Base-by-base conservation (phyloP, 2,329 filamentous ascomycete species). In the Fusarium aywerte region DNA sequence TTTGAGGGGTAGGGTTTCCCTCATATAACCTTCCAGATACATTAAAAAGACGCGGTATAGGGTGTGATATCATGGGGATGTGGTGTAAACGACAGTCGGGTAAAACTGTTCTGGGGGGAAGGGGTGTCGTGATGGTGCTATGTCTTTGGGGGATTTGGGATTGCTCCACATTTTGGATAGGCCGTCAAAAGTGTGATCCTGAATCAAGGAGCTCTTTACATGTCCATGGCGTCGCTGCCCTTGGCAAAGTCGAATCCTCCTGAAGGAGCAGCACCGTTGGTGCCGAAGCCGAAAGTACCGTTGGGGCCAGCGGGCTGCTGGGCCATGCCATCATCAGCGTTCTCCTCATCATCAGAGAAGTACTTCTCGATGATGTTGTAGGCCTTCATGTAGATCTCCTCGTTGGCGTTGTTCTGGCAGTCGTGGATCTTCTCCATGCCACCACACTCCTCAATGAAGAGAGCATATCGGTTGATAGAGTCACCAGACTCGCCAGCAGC, bases 291-390 rank as follows among this genome's bases (percentile, higher is more conserved):
- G 80, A 95, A 96, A 58, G 89, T 89, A 60, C 90, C 90, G 74
- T 92, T 92, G 38, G 84, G 79, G 43, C 87, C 88, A 74, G 90
- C 88, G 25, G 83, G 79, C 76, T 93, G 90, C 63, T 72, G 66
- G 3, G 92, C 90, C 80, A 93, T 87, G 40, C 83, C 83, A 75
- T 96, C 92, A 65, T 93, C 92, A 72, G 93, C 93, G 74, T 94
- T 93, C 77, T 97, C 96, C 56, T 98, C 96, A 72, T 99, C 96
- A 76, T 99, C 96, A 0, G 94, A 97, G 84, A 99, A 99, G 87
- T 99, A 99, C 85, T 97, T 97, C 87, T 99, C 96, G 72, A 99
- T 99, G 81, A 99, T 99, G 87, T 97, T 98, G 87, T 98, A 99
- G 0, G 96, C 96, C 89, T 99, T 99, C 95, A 99, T 98, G 87